A percentile compares a stretch with the other conserved stretches of the same genome.
Conservation (phyloP, 2,329 filamentous ascomycete species). For the Ascochyta rabiei region DNA sequence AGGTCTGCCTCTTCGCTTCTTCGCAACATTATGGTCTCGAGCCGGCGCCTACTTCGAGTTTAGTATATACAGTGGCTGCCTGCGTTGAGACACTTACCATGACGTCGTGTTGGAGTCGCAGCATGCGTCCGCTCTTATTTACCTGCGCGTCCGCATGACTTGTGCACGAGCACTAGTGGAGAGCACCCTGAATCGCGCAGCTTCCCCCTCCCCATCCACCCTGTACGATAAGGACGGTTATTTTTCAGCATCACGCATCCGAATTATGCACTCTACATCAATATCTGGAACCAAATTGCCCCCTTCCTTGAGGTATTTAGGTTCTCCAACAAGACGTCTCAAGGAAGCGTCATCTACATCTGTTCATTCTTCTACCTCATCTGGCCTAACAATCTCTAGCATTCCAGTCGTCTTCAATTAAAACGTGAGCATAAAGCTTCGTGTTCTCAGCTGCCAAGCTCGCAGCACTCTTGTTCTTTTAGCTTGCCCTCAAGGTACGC, state of each 20-base stretch:
- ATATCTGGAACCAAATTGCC: no score
- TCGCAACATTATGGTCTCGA: conserved; percentile 18
- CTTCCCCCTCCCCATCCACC: neutral
- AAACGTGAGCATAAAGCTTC: neutral
- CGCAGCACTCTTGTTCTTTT: neutral
- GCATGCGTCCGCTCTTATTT: conserved; percentile 25
- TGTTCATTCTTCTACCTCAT: neutral
- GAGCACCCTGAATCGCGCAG: neutral
- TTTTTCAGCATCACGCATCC: no score
- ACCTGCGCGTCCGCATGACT: conserved; percentile 11
- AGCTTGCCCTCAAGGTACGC: neutral
- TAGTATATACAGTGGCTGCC: conserved; percentile 7
- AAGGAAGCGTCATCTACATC: no score
- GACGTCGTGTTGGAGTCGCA: conserved; percentile 28
- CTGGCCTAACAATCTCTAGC: neutral
- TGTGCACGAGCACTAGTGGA: neutral
- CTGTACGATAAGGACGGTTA: neutral
- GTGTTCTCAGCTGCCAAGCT: neutral
- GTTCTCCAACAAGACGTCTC: no score
- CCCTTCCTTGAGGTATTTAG: no score
- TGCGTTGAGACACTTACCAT: conserved; percentile 33
- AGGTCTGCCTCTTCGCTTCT: conserved; percentile 35
- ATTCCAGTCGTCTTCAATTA: neutral
- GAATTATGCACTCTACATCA: no score
- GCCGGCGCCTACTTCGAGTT: conserved; percentile 31